phyloP scores from a whole-genome alignment of 176 grass and related monocot species.

The Oryza punctata region DNA sequence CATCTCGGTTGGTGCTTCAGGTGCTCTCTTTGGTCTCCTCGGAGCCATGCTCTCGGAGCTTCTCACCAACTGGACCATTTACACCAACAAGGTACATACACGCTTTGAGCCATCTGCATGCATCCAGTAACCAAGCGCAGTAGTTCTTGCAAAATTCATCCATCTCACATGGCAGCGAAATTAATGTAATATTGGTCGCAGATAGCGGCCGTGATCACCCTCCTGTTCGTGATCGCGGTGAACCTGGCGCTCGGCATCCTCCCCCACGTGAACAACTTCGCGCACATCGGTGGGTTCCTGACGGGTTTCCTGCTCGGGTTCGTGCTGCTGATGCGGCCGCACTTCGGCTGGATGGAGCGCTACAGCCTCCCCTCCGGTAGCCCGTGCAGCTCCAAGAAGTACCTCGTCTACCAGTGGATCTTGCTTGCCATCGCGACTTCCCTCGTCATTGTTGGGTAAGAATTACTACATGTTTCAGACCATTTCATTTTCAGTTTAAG shows the following conservation, averaged over 20 bases:
- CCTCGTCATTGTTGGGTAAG: slow-evolving; percentile 65
- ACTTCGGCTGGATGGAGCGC: slow-evolving; percentile 71
- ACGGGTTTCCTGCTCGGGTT: slow-evolving; percentile 86
- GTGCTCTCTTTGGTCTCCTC: slow-evolving; percentile 91
- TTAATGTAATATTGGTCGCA: slow-evolving; percentile 6
- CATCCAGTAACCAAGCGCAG: too few relatives aligned
- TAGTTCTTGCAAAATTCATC: neutral
- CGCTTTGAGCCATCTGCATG: neutral
- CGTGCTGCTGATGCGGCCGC: slow-evolving; percentile 73
- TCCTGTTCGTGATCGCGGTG: slow-evolving; percentile 69
- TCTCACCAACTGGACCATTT: slow-evolving; percentile 93
- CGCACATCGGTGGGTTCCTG: slow-evolving; percentile 78
- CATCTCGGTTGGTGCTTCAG: slow-evolving; percentile 90
- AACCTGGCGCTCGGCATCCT: slow-evolving; percentile 92
- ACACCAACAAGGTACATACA: slow-evolving; percentile 73
- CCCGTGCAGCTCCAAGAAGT: slow-evolving; percentile 54
- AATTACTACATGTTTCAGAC: neutral
- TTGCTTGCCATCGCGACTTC: slow-evolving; percentile 43
- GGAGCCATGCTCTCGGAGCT: slow-evolving; percentile 95
- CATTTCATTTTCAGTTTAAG: neutral
- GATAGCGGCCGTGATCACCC: slow-evolving; percentile 61
- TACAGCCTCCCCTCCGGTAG: slow-evolving; percentile 48
- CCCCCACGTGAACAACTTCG: slow-evolving; percentile 91
- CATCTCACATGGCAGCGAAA: neutral
- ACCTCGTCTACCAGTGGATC: slow-evolving; percentile 69